phyloP scores from a whole-genome alignment of 805 yeast species.

The Lachancea thermotolerans region DNA sequence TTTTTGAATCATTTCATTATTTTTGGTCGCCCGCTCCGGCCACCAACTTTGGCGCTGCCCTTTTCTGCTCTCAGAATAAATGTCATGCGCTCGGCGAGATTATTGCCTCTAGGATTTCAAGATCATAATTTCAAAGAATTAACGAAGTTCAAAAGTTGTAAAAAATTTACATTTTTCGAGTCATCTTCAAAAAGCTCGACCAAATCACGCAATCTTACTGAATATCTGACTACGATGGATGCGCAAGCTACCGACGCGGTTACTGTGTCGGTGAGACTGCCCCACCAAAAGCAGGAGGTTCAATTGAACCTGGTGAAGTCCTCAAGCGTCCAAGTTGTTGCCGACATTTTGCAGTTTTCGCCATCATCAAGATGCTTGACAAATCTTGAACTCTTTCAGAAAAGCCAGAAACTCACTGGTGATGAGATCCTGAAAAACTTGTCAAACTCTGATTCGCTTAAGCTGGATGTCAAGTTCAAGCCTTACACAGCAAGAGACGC shows the following conservation, averaged over 20 bases:
- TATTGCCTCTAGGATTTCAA: too few relatives aligned
- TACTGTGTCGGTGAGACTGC: constrained; percentile 19
- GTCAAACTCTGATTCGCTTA: constrained; percentile 11
- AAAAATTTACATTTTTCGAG: neutral
- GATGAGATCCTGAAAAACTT: constrained; percentile 17
- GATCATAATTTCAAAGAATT: too few relatives aligned
- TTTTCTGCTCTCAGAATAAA: too few relatives aligned
- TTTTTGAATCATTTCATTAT: neutral
- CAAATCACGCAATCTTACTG: neutral
- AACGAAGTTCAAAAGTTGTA: too few relatives aligned
- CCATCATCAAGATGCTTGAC: constrained; percentile 26
- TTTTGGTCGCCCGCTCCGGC: too few relatives aligned
- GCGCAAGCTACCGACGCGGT: constrained; percentile 8
- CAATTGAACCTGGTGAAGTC: constrained; percentile 23
- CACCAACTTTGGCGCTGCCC: too few relatives aligned
- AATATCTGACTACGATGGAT: neutral
- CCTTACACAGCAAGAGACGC: constrained; percentile 29
- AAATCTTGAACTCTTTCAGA: constrained; percentile 20
- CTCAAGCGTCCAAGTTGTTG: constrained; percentile 22
- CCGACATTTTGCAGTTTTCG: constrained; percentile 23
- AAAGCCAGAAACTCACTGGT: constrained; percentile 16
- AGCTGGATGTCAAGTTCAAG: constrained; percentile 16
- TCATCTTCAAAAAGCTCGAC: neutral
- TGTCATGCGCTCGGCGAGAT: too few relatives aligned
- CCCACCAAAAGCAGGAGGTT: constrained; percentile 11